Evolutionary conservation across 1,284 basidiomycete genomes (phyloP).

Genomic region (Phellinidium pouzarii): DNA sequence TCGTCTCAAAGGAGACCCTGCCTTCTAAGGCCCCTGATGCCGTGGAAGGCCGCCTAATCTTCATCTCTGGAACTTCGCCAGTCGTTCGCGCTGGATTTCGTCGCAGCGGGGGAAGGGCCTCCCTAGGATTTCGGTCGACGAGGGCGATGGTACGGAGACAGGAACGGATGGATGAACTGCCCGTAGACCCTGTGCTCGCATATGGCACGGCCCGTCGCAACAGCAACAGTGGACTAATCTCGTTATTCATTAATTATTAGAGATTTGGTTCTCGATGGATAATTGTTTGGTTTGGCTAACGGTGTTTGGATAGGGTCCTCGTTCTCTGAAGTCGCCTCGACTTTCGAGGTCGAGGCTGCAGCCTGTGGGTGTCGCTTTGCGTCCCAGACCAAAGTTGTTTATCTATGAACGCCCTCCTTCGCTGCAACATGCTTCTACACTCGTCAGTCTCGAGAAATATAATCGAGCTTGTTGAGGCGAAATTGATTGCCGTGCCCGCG

Average conservation of each 20-base stretch:
- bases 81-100: not conserved
- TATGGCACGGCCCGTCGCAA: too few species aligned
- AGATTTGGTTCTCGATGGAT: not conserved
- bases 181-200: not conserved
- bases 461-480: not conserved
- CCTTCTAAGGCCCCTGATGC: conserved; percentile 8
- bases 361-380: not conserved
- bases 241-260: not conserved
- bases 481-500: not conserved
- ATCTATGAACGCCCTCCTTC: not conserved
- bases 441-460: not conserved
- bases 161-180: too few species aligned
- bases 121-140: too few species aligned
- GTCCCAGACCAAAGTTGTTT: not conserved
- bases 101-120: too few species aligned
- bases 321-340: not conserved
- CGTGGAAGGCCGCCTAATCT: conserved; percentile 3
- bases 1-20: not conserved
- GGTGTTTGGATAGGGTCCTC: not conserved
- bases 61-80: not conserved
- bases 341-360: too few species aligned
- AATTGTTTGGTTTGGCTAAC: not conserved
- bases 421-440: not conserved
- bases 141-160: not conserved
- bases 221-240: too few species aligned